Conservation (phyloP, 2,329 filamentous ascomycete species). For the Colletotrichum simmondsii region DNA sequence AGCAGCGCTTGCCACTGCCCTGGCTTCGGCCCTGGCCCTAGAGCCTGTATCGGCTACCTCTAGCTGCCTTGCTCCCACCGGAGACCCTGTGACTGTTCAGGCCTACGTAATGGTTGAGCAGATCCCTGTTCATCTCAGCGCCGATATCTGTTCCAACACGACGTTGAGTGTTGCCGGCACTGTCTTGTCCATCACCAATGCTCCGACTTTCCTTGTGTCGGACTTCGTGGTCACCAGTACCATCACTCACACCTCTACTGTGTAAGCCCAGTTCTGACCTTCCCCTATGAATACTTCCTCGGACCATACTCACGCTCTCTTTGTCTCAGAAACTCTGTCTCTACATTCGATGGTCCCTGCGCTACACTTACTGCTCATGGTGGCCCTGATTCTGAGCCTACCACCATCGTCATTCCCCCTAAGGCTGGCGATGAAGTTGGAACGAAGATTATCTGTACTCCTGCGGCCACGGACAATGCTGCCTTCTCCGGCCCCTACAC, state of each 20-base stretch:
- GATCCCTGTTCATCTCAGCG: slow-evolving; percentile 3
- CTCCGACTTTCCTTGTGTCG: slow-evolving; percentile 13
- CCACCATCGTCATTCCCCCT: neutral
- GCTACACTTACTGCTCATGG: neutral
- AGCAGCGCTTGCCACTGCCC: neutral
- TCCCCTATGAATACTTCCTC: neutral
- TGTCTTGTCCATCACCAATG: slow-evolving; percentile 10
- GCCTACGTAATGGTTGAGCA: neutral
- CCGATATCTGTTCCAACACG: slow-evolving; percentile 13
- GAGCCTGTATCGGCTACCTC: neutral
- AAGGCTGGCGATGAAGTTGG: neutral
- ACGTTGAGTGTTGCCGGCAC: slow-evolving; percentile 13
- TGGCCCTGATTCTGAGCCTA: neutral
- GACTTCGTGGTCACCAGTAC: slow-evolving; percentile 15
- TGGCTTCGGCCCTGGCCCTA: neutral
- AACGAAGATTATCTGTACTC: neutral
- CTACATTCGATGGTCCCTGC: neutral
- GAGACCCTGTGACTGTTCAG: neutral
- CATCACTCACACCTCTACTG: slow-evolving; percentile 9
- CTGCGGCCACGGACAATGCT: neutral
- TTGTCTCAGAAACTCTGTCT: neutral
- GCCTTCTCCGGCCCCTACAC: neutral
- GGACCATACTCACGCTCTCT: neutral
- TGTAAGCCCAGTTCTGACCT: neutral
- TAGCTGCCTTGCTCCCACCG: neutral